phyloP scores from a whole-genome alignment of 2,329 filamentous ascomycete species.

The Ophiostoma triangulosporum region DNA sequence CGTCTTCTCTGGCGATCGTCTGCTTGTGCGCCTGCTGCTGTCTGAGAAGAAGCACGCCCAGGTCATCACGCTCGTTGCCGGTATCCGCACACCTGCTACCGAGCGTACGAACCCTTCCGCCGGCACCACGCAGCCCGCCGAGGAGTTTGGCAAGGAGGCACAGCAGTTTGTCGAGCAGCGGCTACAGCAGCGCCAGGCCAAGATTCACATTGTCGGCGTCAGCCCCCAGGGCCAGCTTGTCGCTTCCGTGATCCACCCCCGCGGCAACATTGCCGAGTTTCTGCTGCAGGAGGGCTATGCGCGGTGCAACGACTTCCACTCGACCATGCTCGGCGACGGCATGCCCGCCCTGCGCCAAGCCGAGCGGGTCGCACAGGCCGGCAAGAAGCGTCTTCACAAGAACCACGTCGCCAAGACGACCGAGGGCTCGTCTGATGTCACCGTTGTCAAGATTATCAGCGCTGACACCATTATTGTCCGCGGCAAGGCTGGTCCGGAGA shows the following conservation, averaged over 20 bases:
- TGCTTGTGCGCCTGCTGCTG: conserved; percentile 70
- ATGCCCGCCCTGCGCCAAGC: conserved; percentile 79
- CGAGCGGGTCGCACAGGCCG: conserved; percentile 70
- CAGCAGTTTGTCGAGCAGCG: conserved; percentile 76
- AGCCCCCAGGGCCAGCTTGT: conserved; percentile 89
- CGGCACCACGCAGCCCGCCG: conserved; percentile 67
- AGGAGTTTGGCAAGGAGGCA: conserved; percentile 82
- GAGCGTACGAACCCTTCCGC: conserved; percentile 69
- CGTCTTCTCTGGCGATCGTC: conserved; percentile 79
- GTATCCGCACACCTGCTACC: conserved; percentile 79
- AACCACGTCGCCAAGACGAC: conserved; percentile 60
- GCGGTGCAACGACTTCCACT: conserved; percentile 90
- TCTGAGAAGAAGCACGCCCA: conserved; percentile 76
- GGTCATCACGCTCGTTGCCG: conserved; percentile 78
- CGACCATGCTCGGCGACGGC: conserved; percentile 73
- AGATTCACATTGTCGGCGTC: conserved; percentile 69
- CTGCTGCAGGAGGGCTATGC: conserved; percentile 80
- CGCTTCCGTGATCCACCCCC: conserved; percentile 72
- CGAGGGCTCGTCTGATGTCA: conserved; percentile 59
- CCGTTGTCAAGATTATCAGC: conserved; percentile 71
- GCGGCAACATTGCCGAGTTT: conserved; percentile 86
- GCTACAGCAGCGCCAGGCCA: conserved; percentile 73
- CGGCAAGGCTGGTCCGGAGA: conserved; percentile 73
- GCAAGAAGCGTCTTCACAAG: conserved; percentile 68
- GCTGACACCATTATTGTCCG: conserved; percentile 82